phyloP scores from a whole-genome alignment of 768 basidiomycete genomes.

The Russula vinacea region DNA sequence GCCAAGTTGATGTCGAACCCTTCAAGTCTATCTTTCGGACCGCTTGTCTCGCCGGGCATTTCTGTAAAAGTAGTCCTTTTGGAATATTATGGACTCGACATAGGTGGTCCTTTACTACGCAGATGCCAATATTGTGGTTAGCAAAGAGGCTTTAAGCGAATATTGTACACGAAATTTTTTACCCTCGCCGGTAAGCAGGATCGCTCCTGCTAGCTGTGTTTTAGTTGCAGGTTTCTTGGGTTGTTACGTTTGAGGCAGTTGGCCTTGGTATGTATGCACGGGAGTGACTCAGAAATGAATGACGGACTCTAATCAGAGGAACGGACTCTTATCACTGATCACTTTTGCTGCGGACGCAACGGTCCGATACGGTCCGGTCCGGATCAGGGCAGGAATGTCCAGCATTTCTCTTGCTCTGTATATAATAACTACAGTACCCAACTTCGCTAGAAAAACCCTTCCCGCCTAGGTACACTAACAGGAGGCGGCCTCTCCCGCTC shows the following conservation, averaged over 20 bases:
- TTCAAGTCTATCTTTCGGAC: not conserved
- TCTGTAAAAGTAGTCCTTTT: not conserved
- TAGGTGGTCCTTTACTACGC: not conserved
- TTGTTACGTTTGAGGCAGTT: not conserved
- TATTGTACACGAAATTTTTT: not conserved
- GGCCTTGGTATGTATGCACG: not conserved
- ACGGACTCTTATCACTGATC: no score
- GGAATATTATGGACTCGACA: not conserved
- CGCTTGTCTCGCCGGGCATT: slow-evolving; percentile 1
- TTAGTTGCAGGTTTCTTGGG: not conserved
- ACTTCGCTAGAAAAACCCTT: slow-evolving; percentile 57
- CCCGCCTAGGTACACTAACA: slow-evolving; percentile 52
- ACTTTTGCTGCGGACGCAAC: no score
- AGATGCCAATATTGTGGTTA: not conserved
- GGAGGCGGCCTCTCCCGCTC: slow-evolving; percentile 44
- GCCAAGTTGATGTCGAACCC: slow-evolving; percentile 1
- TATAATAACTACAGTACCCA: not conserved
- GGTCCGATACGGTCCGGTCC: no score
- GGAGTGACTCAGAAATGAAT: no score
- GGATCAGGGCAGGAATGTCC: no score
- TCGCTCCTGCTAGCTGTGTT: no score
- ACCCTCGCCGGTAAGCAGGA: not conserved
- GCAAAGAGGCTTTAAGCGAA: not conserved
- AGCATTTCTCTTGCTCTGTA: not conserved
- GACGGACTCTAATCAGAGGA: no score